phyloP scores from a whole-genome alignment of 2,329 filamentous ascomycete species.

The Rachicladosporium sp. region DNA sequence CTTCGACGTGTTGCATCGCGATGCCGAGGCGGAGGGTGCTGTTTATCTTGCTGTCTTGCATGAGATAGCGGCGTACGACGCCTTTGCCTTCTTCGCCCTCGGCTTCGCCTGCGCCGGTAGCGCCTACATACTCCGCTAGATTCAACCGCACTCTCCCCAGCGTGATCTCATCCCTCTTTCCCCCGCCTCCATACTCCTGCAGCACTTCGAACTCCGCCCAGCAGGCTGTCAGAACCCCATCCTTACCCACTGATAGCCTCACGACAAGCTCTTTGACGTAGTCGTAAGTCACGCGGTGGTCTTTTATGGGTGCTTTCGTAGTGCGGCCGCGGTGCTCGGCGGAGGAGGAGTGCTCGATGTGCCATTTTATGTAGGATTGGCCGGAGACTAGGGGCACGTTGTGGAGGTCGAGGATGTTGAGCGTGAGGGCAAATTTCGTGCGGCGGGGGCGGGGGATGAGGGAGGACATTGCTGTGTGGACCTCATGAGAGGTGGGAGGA shows the following conservation, averaged over 20 bases:
- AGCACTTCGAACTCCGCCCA: constrained; percentile 75
- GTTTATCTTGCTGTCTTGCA: constrained; percentile 98
- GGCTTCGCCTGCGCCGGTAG: constrained; percentile 15
- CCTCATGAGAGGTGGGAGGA: too few species aligned
- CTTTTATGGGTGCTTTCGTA: constrained; percentile 47
- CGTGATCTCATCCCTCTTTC: constrained; percentile 61
- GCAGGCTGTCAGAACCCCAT: constrained; percentile 65
- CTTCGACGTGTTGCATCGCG: constrained; percentile 69
- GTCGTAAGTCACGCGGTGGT: constrained; percentile 61
- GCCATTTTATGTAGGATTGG: constrained; percentile 83
- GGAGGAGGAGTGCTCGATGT: constrained; percentile 70
- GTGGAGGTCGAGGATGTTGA: constrained; percentile 89
- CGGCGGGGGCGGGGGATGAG: constrained; percentile 10
- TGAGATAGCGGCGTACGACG: constrained; percentile 75
- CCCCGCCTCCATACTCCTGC: constrained; percentile 66
- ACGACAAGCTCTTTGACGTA: constrained; percentile 63
- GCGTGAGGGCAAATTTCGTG: constrained; percentile 61
- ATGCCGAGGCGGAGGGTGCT: constrained; percentile 72
- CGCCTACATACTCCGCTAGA: constrained; percentile 80
- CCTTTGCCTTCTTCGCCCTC: constrained; percentile 21
- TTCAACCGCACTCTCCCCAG: constrained; percentile 76
- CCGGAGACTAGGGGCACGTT: constrained; percentile 88
- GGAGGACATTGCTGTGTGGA: too few species aligned
- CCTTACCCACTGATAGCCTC: constrained; percentile 76
- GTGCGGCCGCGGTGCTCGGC: constrained; percentile 84